A percentile compares a stretch with the other conserved stretches of the same genome.
Conservation (phyloP, 2,329 filamentous ascomycete genomes). For the Clonostachys solani region DNA sequence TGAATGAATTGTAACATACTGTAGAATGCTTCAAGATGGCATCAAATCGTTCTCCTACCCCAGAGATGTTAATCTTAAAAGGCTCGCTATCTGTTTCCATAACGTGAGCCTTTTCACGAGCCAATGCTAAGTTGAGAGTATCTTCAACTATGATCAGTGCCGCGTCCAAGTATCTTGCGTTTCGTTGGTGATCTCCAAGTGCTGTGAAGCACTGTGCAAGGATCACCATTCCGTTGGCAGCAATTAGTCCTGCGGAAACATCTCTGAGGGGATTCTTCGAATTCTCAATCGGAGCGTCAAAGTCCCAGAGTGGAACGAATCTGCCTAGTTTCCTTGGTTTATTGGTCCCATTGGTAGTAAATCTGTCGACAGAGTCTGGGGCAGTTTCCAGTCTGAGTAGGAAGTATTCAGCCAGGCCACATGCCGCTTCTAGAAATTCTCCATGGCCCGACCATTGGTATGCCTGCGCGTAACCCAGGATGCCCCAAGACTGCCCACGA, state of each 20-base stretch:
- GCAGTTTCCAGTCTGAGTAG: slow-evolving; percentile 26
- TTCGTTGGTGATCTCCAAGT: slow-evolving; percentile 4
- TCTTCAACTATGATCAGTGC: slow-evolving; percentile 22
- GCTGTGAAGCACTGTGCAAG: slow-evolving; percentile 24
- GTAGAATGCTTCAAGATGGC: slow-evolving; percentile 23
- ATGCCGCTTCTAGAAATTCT: slow-evolving; percentile 37
- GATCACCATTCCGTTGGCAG: slow-evolving; percentile 34
- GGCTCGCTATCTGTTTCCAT: background rate
- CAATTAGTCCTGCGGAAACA: slow-evolving; percentile 30
- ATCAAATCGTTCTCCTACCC: slow-evolving; percentile 13
- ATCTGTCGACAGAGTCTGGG: slow-evolving; percentile 15
- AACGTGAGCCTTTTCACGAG: slow-evolving; percentile 14
- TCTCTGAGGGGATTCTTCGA: slow-evolving; percentile 20
- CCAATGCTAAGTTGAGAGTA: slow-evolving; percentile 17
- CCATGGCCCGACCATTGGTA: slow-evolving; percentile 40
- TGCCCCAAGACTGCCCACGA: slow-evolving; percentile 46
- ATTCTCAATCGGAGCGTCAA: slow-evolving; percentile 37
- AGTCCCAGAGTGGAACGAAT: slow-evolving; percentile 32
- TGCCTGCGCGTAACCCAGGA: slow-evolving; percentile 43
- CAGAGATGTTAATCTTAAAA: background rate
- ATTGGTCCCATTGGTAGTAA: background rate
- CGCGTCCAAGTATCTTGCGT: slow-evolving; percentile 14
- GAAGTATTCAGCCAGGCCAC: slow-evolving; percentile 44
- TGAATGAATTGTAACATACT: slow-evolving; percentile 23
- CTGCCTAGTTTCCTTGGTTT: slow-evolving; percentile 3